These are phyloP conservation scores for Nicotiana tabacum DNA, from an alignment of 257 asterid genomes.

Conservation along the genomic window DNA sequence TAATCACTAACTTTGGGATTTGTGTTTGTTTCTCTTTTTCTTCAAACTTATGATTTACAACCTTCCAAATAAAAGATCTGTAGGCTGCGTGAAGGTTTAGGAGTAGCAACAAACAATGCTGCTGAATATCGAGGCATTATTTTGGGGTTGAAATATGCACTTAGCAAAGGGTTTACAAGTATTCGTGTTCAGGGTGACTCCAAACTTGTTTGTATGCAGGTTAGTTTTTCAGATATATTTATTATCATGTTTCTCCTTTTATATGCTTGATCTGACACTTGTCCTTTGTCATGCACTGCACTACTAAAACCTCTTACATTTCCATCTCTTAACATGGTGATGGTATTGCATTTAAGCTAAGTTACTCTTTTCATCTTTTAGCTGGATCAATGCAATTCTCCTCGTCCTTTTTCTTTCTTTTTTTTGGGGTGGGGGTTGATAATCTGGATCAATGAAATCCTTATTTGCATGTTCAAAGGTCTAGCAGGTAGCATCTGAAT, in stretches of 20 bases:
- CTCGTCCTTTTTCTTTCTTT: background rate
- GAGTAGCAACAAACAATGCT: slow-evolving; percentile 20
- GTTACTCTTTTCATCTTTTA: background rate
- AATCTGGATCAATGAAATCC: background rate
- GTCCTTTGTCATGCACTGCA: background rate
- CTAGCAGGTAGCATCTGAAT: background rate
- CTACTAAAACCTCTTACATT: background rate
- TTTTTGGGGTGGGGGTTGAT: background rate
- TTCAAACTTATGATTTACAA: background rate
- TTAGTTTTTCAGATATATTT: slow-evolving; percentile 2
- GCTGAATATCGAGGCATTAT: slow-evolving; percentile 25
- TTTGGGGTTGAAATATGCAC: slow-evolving; percentile 22
- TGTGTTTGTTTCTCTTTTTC: background rate
- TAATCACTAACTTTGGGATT: background rate
- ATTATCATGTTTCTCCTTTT: background rate
- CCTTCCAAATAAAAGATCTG: slow-evolving; percentile 11
- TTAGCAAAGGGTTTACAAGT: slow-evolving; percentile 22
- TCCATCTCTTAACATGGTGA: background rate
- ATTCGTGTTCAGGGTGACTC: slow-evolving; percentile 27
- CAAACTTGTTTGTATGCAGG: slow-evolving; percentile 30
- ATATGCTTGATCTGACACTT: background rate
- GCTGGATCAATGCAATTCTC: background rate
- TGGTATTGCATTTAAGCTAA: background rate
- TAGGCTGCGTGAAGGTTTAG: slow-evolving; percentile 25
- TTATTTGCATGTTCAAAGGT: background rate